Evolutionary conservation across 306 rosid genomes (phyloP).

Genomic region (Pterocarpus macrocarpus): DNA sequence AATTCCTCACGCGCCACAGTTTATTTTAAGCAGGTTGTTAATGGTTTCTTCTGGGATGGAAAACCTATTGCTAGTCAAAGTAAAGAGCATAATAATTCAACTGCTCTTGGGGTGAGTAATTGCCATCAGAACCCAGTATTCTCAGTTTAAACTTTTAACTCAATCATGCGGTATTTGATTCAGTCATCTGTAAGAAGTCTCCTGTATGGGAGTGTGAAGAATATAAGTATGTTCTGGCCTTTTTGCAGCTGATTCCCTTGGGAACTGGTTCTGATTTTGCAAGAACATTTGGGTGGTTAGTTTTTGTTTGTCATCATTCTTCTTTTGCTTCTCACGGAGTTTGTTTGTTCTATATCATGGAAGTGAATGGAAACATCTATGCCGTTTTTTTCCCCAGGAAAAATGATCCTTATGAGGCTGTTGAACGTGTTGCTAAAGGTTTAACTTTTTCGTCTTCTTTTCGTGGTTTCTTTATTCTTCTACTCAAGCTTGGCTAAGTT

Average conservation of each 20-base stretch:
- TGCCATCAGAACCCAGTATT: slow-evolving; percentile 28
- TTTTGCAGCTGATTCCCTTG: slow-evolving; percentile 88
- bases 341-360: slow-evolving; percentile 30
- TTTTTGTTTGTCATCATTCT: slow-evolving; percentile 35
- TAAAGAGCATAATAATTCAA: slow-evolving; percentile 65
- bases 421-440: slow-evolving; percentile 88
- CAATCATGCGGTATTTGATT: slow-evolving; percentile 27
- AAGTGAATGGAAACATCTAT: slow-evolving; percentile 43
- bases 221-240: slow-evolving; percentile 45
- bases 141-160: background rate
- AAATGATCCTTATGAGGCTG: slow-evolving; percentile 82
- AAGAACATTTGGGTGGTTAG: slow-evolving; percentile 86
- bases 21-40: slow-evolving; percentile 76
- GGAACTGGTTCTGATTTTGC: slow-evolving; percentile 99
- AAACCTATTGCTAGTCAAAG: slow-evolving; percentile 73
- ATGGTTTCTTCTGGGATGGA: slow-evolving; percentile 98
- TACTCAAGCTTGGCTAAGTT: slow-evolving; percentile 29
- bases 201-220: slow-evolving; percentile 37
- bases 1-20: slow-evolving; percentile 6
- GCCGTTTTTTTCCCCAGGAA: slow-evolving; percentile 65
- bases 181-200: slow-evolving; percentile 34
- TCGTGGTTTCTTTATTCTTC: slow-evolving; percentile 19
- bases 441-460: slow-evolving; percentile 28
- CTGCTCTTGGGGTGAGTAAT: slow-evolving; percentile 95
- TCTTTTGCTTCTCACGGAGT: slow-evolving; percentile 25